Conservation (phyloP, 306 rosid genomes). For the Cucurbita maxima region DNA sequence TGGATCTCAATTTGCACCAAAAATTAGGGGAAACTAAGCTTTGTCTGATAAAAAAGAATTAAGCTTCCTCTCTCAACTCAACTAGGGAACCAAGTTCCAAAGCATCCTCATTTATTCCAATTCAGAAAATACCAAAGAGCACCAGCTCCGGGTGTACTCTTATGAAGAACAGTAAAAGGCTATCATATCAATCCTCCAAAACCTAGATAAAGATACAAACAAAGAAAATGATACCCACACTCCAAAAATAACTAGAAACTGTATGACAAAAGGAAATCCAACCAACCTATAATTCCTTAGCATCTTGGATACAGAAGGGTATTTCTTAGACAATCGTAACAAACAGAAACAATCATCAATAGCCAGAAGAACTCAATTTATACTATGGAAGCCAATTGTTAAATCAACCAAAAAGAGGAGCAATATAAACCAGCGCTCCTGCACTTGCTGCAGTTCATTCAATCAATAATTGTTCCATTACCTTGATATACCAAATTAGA, state of each 20-base stretch:
- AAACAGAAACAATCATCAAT: background rate
- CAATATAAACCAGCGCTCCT: background rate
- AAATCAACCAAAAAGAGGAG: background rate
- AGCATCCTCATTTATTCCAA: background rate
- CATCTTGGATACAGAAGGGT: background rate
- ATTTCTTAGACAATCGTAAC: background rate
- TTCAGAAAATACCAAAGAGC: background rate
- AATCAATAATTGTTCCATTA: background rate
- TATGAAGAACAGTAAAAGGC: background rate
- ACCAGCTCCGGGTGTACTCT: background rate
- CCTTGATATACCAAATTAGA: background rate
- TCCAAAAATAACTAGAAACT: background rate
- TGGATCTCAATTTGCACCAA: conserved; percentile 44
- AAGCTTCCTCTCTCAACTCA: background rate
- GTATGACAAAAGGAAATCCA: background rate
- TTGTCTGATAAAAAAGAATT: background rate
- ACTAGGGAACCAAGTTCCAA: background rate
- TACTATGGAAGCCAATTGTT: background rate
- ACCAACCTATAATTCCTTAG: background rate
- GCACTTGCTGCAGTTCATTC: background rate
- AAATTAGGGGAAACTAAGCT: background rate
- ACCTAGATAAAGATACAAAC: background rate
- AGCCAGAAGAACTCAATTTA: background rate
- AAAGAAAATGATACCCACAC: background rate
- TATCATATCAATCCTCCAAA: background rate